phyloP scores from a whole-genome alignment of 2,329 filamentous ascomycete species.

The Herpotrichia juniperi region DNA sequence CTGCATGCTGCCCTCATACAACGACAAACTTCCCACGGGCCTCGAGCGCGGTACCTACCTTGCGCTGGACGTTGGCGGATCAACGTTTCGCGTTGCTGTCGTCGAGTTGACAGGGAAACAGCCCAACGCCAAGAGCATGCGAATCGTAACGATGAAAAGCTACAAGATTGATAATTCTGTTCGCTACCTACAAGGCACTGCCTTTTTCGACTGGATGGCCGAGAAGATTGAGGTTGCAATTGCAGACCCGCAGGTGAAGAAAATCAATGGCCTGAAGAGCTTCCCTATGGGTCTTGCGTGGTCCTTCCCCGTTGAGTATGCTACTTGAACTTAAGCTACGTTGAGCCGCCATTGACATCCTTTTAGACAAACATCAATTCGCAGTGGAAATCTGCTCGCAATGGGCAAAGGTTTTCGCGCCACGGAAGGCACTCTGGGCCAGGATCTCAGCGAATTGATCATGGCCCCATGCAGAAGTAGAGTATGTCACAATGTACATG shows the following conservation, averaged over 20 bases:
- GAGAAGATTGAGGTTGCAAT: slow-evolving; percentile 63
- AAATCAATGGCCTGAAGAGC: slow-evolving; percentile 44
- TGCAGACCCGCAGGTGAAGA: slow-evolving; percentile 45
- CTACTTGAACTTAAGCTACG: slow-evolving; percentile 6
- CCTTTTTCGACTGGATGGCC: slow-evolving; percentile 73
- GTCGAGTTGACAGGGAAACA: slow-evolving; percentile 60
- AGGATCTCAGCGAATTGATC: slow-evolving; percentile 65
- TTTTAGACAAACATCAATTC: slow-evolving; percentile 61
- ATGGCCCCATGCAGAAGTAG: slow-evolving; percentile 62
- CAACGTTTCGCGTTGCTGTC: slow-evolving; percentile 67
- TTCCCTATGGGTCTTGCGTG: slow-evolving; percentile 67
- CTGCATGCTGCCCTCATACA: slow-evolving; percentile 71
- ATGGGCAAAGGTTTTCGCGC: slow-evolving; percentile 72
- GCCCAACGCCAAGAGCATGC: slow-evolving; percentile 54
- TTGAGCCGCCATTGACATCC: slow-evolving; percentile 15
- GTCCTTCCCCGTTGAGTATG: slow-evolving; percentile 68
- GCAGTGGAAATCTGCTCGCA: slow-evolving; percentile 61
- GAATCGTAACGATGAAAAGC: slow-evolving; percentile 60
- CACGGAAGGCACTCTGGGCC: slow-evolving; percentile 63
- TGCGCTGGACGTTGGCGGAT: slow-evolving; percentile 70
- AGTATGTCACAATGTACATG: slow-evolving; percentile 32
- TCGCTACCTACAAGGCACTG: slow-evolving; percentile 59
- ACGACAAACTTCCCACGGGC: slow-evolving; percentile 65
- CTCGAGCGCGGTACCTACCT: slow-evolving; percentile 65
- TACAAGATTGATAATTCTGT: slow-evolving; percentile 63